Conservation (phyloP, 2,329 filamentous ascomycete genomes). For the Laburnicola sp. region DNA sequence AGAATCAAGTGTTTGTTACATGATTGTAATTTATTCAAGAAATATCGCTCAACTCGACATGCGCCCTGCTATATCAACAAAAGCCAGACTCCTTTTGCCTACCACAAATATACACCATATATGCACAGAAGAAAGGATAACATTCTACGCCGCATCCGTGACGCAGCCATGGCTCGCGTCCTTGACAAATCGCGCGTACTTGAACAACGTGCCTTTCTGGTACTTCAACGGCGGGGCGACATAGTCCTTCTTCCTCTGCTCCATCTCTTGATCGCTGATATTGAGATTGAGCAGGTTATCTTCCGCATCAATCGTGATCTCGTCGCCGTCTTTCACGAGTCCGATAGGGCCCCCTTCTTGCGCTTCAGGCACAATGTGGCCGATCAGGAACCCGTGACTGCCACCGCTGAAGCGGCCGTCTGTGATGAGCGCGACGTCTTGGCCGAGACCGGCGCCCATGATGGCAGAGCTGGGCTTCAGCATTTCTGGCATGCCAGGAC, state of each 20-base stretch:
- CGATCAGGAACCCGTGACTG: slow-evolving; percentile 83
- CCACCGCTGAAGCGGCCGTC: slow-evolving; percentile 79
- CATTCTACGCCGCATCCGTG: slow-evolving; percentile 52
- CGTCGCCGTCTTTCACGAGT: slow-evolving; percentile 78
- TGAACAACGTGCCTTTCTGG: slow-evolving; percentile 61
- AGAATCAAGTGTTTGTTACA: too few species aligned
- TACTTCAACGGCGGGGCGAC: slow-evolving; percentile 60
- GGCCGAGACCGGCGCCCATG: slow-evolving; percentile 72
- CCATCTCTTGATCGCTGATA: slow-evolving; percentile 65
- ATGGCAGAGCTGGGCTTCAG: slow-evolving; percentile 72
- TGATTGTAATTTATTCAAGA: too few species aligned
- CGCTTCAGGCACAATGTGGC: slow-evolving; percentile 85
- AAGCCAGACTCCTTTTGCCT: slow-evolving; percentile 2
- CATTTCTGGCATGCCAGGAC: slow-evolving; percentile 76
- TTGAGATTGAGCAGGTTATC: slow-evolving; percentile 67
- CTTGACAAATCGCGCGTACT: slow-evolving; percentile 60
- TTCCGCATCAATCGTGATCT: slow-evolving; percentile 80
- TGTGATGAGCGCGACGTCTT: slow-evolving; percentile 74
- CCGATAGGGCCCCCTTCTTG: slow-evolving; percentile 84
- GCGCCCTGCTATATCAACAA: slow-evolving; percentile 1
- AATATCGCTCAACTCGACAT: not conserved
- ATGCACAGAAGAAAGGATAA: not conserved
- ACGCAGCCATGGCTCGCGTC: slow-evolving; percentile 64
- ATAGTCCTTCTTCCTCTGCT: slow-evolving; percentile 55
- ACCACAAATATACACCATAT: slow-evolving; percentile 1